Evolutionary conservation across 176 grass and related monocot species (phyloP).

Genomic region (Chrysopogon serrulatus): DNA sequence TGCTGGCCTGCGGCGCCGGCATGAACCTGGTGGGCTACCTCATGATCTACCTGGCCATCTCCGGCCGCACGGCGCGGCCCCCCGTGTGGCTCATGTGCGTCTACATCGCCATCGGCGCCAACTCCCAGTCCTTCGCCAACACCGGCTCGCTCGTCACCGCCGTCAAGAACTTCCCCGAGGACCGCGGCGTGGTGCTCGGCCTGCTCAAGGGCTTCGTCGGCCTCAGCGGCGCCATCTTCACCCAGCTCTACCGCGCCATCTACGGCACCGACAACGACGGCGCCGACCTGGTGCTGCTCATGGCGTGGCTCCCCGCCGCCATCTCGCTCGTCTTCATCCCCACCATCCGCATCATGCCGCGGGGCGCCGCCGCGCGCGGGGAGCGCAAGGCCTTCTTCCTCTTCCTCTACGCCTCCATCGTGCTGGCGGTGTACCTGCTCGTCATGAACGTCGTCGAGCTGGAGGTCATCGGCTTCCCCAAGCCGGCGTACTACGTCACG

Average conservation of each 20-base stretch:
- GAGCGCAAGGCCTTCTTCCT: slow-evolving; percentile 65
- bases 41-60: slow-evolving; percentile 71
- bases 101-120: slow-evolving; percentile 68
- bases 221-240: slow-evolving; percentile 82
- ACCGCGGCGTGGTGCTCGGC: slow-evolving; percentile 58
- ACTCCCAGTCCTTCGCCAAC: slow-evolving; percentile 80
- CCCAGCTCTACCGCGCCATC: slow-evolving; percentile 64
- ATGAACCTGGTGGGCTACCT: slow-evolving; percentile 80
- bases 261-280: slow-evolving; percentile 48
- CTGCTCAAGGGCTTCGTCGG: slow-evolving; percentile 78
- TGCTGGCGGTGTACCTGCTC: slow-evolving; percentile 65
- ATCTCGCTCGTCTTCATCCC: slow-evolving; percentile 63
- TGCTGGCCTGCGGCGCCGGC: slow-evolving; percentile 49
- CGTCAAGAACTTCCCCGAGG: slow-evolving; percentile 79
- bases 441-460: slow-evolving; percentile 59
- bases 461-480: slow-evolving; percentile 42
- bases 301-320: slow-evolving; percentile 76
- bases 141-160: slow-evolving; percentile 59
- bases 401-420: slow-evolving; percentile 63
- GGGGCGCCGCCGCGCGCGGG: background rate
- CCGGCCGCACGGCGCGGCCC: slow-evolving; percentile 29
- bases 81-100: slow-evolving; percentile 75
- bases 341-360: slow-evolving; percentile 64
- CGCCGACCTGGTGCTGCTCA: slow-evolving; percentile 56
- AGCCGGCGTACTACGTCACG: slow-evolving; percentile 38